These are phyloP conservation scores for Aspergillus puulaauensis DNA, from an alignment of 2,329 filamentous ascomycete species.

Conservation along the genomic window DNA sequence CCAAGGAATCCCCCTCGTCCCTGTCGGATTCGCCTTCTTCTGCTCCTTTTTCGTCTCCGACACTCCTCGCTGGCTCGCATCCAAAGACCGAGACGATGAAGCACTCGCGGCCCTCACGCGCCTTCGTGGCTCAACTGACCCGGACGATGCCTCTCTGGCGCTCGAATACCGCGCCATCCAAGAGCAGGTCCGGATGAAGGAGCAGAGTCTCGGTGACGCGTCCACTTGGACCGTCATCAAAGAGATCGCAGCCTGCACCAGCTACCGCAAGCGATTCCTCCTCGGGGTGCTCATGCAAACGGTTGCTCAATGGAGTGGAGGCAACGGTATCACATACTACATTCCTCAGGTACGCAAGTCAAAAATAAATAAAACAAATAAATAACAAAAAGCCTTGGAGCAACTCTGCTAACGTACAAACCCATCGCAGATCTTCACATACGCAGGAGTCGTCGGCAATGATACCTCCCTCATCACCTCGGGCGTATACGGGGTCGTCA, in stretches of 20 bases:
- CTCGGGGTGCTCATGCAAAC: conserved; percentile 56
- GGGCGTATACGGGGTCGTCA: conserved; percentile 57
- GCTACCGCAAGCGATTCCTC: conserved; percentile 54
- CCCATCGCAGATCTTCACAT: conserved; percentile 47
- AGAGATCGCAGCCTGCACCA: conserved; percentile 47
- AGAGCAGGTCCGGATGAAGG: too few species aligned
- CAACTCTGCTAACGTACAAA: too few species aligned
- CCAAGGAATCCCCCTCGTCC: conserved; percentile 53
- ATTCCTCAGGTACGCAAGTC: conserved; percentile 34
- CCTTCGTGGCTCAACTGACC: conserved; percentile 44
- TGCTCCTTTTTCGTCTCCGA: conserved; percentile 53
- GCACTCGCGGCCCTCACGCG: conserved; percentile 47
- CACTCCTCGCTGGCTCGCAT: conserved; percentile 57
- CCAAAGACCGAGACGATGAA: conserved; percentile 48
- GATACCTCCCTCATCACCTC: conserved; percentile 53
- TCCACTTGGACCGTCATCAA: conserved; percentile 46
- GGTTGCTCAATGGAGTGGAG: conserved; percentile 58
- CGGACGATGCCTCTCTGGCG: conserved; percentile 24
- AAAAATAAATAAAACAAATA: too few species aligned
- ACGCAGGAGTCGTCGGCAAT: conserved; percentile 50
- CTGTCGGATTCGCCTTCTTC: conserved; percentile 51
- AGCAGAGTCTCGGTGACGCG: conserved; percentile 37
- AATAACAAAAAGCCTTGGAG: too few species aligned
- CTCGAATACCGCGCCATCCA: conserved; percentile 46
- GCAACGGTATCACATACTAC: conserved; percentile 60